Evolutionary conservation across 2,329 filamentous ascomycete genomes (phyloP), one percentile per base, ranked within the genome.

Genomic region (Aspergillus luchuensis): DNA sequence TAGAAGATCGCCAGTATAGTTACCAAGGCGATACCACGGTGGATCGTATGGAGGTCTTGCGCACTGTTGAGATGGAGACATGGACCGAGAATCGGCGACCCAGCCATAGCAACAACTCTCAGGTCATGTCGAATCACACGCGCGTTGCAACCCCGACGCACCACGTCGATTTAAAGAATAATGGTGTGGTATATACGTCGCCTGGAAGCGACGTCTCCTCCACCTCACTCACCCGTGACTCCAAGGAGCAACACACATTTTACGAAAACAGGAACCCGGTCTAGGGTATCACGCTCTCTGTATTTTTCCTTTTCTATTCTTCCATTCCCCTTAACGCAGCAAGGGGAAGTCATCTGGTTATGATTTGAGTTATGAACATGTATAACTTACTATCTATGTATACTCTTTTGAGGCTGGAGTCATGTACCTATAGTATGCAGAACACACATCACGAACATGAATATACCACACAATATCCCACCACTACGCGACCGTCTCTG

Each of bases 41-140:
- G 8, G 61, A 68, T 52, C 71, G 67, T 2, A 66, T 75, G 28
- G 70, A 70, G 52, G 71, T 76, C 15, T 61, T 76, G 54, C 73
- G 73, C 21, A 76, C 74, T 5, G 68, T 76, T 1, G 74, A 76
- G 57, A 71, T 76, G 69, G 68, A 75, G 33, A 74, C 67, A 2
- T 75, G 69, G 66, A 66, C 67, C 10, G 73, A 76, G 50, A 63
- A 66, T 4, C 61, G 69, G 30, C 59, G 57, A 11, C 56, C 58
- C 4, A 58, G 57, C 25, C 57, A 68, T n/a, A 47, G 59, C 7
- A 66, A 63, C 23, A 48, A n/a, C 13, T 67, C 64, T n/a, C 56
- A 64, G 45, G 60, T 71, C 17, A 60, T 64, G 7, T 61, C 65
- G 1, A 63, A 68, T 15, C 56, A 61, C 15, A 43, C 55, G 4